Evolutionary conservation across 768 basidiomycete genomes (phyloP).

Genomic region (Lyophyllum semitale): DNA sequence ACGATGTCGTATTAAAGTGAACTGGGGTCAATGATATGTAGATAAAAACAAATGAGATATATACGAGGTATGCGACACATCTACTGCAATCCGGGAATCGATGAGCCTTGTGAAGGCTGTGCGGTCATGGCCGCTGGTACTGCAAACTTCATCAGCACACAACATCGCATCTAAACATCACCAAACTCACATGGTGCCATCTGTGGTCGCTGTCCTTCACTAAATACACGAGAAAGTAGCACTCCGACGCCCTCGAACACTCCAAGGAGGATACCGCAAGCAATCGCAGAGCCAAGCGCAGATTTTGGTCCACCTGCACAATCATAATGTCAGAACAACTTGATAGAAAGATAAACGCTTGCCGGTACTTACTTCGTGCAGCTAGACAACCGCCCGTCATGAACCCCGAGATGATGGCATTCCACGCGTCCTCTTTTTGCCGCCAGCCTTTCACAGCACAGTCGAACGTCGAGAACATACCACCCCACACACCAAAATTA

Average conservation of each 20-base stretch:
- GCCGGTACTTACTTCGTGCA: constrained; percentile 73
- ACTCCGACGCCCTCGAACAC: constrained; percentile 96
- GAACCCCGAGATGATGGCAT: constrained; percentile 97
- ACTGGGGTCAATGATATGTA: constrained; percentile 31
- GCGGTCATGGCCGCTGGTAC: constrained; percentile 61
- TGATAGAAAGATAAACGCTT: not conserved
- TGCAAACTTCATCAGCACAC: constrained; percentile 22
- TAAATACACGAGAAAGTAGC: constrained; percentile 84
- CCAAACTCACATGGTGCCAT: constrained; percentile 69
- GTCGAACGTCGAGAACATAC: constrained; percentile 98
- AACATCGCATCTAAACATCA: constrained; percentile 1
- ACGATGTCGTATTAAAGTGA: constrained; percentile 3
- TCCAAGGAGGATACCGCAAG: constrained; percentile 94
- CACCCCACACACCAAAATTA: constrained; percentile 95
- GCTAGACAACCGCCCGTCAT: constrained; percentile 97
- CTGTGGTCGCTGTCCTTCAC: constrained; percentile 78
- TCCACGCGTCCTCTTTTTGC: constrained; percentile 99
- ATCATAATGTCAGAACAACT: constrained; percentile 6
- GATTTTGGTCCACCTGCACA: constrained; percentile 85
- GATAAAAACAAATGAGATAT: constrained; percentile 22
- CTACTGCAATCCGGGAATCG: constrained; percentile 51
- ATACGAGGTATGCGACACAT: constrained; percentile 39
- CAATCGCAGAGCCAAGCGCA: constrained; percentile 89
- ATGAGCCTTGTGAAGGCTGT: constrained; percentile 41
- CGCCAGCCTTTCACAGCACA: constrained; percentile 96